Evolutionary conservation across 768 basidiomycete species (phyloP), one percentile per base, ranked within the genome.

Genomic region (Clavaria fumosa): DNA sequence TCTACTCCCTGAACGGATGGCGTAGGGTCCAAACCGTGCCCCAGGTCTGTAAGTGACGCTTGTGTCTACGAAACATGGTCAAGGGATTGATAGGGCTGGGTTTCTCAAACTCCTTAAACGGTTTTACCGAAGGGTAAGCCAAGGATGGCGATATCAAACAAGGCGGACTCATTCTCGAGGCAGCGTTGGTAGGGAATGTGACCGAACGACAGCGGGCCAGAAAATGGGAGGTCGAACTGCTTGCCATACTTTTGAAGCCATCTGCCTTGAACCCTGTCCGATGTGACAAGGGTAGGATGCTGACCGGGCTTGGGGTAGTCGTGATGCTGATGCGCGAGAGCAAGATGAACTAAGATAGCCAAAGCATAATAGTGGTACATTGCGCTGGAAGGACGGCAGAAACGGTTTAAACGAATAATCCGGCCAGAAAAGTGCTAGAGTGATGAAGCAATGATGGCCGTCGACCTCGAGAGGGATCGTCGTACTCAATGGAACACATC

Each of bases 11-110:
- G 77, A 77, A 30, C 89, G 73, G 45, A 91, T 84, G 6, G 76
- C 88, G 50, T 72, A 74, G 1, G 86, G 86, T 5, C 88, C 88
- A 58, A 91, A 91, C 6, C 88, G 72, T 9, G 86, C 86, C 4
- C 66, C 61, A 28, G 66, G 59, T 43, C 69, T 56, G 47, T 82
- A 78, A 6, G 78, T 64, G 33, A 75, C 72, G 1, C 61, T 66
- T 1, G 80, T 85, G 47, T 85, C 79, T 28, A 14, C 9, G n/a
- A n/a, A n/a, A n/a, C n/a, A n/a, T 14, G 14, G 26, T 28, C 26
- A 28, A 28, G 26, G 14, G 26, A 28, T 9, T 9, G 9, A 28
- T 9, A 28, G 14, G 9, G 26, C 26, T 28, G 26, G 26, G 26
- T 28, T 28, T 28, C 26, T 9, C 14, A 9, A 14, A 28, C 9